Evolutionary conservation across 805 yeast species (phyloP).

Genomic region (Henningerozyma blattae): DNA sequence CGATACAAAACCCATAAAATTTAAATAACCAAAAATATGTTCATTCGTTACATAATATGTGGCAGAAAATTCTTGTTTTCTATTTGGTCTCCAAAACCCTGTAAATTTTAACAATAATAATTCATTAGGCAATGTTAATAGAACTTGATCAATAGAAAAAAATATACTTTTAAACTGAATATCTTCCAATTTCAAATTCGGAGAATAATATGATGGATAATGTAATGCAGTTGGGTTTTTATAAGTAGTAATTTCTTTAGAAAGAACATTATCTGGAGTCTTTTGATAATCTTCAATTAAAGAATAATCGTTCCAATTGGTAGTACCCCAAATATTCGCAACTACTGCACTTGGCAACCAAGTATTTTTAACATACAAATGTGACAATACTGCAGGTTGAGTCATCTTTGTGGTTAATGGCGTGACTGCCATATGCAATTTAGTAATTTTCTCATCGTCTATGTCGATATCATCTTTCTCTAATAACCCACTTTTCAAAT

Average conservation of each 20-base stretch:
- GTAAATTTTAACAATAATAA: conserved; percentile 48
- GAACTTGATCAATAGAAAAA: conserved; percentile 30
- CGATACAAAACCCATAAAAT: conserved; percentile 61
- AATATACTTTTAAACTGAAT: conserved; percentile 66
- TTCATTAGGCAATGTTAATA: conserved; percentile 34
- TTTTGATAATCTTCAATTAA: background rate
- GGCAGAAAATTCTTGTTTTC: conserved; percentile 60
- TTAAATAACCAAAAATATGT: conserved; percentile 49
- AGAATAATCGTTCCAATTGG: conserved; percentile 67
- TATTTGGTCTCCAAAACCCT: conserved; percentile 57
- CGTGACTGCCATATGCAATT: conserved; percentile 26
- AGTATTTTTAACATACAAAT: conserved; percentile 38
- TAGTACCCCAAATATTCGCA: conserved; percentile 86
- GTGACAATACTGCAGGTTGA: conserved; percentile 50
- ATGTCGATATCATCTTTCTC: conserved; percentile 12
- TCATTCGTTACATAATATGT: conserved; percentile 49
- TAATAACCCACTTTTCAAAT: conserved; percentile 14
- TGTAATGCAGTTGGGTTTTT: background rate
- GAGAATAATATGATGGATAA: conserved; percentile 57
- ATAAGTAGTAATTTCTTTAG: background rate
- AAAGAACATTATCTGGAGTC: conserved; percentile 1
- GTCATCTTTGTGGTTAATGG: conserved; percentile 67
- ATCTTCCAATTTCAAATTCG: conserved; percentile 45
- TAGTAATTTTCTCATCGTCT: conserved; percentile 6
- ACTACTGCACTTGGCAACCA: conserved; percentile 65